phyloP scores from a whole-genome alignment of 2,329 filamentous ascomycete species.

The Penicillium sp. region DNA sequence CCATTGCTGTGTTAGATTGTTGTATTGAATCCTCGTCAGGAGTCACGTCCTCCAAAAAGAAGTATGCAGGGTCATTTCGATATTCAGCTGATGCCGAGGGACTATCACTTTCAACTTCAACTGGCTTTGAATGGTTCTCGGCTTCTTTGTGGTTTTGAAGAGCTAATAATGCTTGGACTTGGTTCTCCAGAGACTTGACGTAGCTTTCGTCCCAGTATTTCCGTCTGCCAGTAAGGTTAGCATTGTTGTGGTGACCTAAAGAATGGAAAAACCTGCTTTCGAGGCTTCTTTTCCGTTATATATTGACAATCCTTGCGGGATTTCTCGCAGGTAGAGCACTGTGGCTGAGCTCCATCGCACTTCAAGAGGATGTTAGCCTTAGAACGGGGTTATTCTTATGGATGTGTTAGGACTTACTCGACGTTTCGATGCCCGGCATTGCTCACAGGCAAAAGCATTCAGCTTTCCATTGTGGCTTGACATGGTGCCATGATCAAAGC shows the following conservation, averaged over 20 bases:
- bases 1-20: slow-evolving; percentile 11
- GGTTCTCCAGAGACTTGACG: slow-evolving; percentile 8
- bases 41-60: background rate
- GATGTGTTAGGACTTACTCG: background rate
- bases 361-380: background rate
- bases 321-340: slow-evolving; percentile 8
- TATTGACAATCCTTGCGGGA: slow-evolving; percentile 1
- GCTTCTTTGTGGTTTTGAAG: background rate
- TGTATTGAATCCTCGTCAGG: background rate
- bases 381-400: background rate
- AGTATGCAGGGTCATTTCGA: background rate
- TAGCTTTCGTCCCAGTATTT: slow-evolving; percentile 12
- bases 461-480: background rate
- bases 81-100: background rate
- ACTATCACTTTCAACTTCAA: background rate
- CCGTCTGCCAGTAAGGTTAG: background rate
- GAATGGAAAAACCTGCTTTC: background rate
- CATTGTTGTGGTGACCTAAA: background rate
- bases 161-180: slow-evolving; percentile 2
- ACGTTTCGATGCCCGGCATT: slow-evolving; percentile 7
- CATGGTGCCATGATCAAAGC: background rate
- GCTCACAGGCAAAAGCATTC: slow-evolving; percentile 5
- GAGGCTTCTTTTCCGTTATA: background rate
- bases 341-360: slow-evolving; percentile 5
- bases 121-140: too few relatives aligned